Evolutionary conservation across 169 alveolate species (phyloP).

Genomic region (Eimeria maxima): DNA sequence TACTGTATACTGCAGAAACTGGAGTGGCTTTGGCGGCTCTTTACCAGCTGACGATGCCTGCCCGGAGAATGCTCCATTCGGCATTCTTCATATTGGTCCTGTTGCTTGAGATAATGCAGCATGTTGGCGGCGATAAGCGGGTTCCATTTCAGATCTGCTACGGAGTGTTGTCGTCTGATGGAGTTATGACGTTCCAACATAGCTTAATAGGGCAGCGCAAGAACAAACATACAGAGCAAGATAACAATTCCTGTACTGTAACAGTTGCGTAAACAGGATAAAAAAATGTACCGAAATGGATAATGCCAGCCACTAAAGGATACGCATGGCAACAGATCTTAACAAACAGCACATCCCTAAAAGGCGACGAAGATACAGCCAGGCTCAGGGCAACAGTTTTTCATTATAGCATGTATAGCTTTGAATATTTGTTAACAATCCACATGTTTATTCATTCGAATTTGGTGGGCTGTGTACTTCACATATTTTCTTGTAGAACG

Average conservation of each 20-base stretch:
- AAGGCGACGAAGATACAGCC: neutral
- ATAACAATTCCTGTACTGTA: neutral
- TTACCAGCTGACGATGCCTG: neutral
- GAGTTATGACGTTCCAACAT: constrained; percentile 18
- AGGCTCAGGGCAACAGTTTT: neutral
- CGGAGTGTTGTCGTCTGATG: neutral
- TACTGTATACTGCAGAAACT: neutral
- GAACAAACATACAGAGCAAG: neutral
- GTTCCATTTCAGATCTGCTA: constrained; percentile 23
- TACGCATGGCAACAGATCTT: no score
- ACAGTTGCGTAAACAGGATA: neutral
- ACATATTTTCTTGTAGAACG: neutral
- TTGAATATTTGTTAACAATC: no score
- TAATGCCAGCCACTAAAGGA: neutral
- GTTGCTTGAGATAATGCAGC: neutral
- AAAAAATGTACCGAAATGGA: neutral
- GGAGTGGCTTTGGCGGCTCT: neutral
- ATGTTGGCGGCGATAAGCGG: constrained; percentile 37
- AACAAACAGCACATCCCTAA: neutral
- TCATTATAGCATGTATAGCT: neutral
- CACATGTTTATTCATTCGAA: neutral
- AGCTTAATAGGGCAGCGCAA: neutral
- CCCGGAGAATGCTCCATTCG: constrained; percentile 63
- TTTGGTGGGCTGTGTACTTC: neutral
- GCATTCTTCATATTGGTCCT: constrained; percentile 8